These are phyloP conservation scores for Nepenthes mirabilis DNA, from an alignment of 148 eudicot species.

Conservation along the genomic window DNA sequence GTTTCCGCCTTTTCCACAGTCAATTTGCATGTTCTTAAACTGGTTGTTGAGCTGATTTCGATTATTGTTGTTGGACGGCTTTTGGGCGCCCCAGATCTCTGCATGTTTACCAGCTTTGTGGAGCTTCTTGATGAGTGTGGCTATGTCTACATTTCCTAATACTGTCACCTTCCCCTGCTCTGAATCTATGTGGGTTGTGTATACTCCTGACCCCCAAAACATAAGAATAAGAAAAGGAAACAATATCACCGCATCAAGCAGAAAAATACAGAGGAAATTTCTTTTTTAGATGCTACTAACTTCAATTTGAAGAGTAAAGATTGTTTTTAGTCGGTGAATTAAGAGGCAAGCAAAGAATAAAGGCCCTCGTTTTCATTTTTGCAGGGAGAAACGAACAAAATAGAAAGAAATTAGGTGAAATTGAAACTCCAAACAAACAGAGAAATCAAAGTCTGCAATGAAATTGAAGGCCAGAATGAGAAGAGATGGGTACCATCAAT, in stretches of 20 bases:
- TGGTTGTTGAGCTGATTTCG: constrained; percentile 13
- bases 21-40: constrained; percentile 13
- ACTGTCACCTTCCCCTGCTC: constrained; percentile 67
- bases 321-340: background rate
- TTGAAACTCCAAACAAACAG: background rate
- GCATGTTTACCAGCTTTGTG: constrained; percentile 59
- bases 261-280: background rate
- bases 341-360: constrained; percentile 15
- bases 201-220: constrained; percentile 37
- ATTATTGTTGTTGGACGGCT: constrained; percentile 16
- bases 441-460: background rate
- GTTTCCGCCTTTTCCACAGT: constrained; percentile 9
- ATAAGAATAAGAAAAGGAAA: background rate
- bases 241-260: background rate
- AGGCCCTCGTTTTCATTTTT: background rate
- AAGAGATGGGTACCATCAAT: constrained; percentile 55
- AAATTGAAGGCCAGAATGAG: background rate
- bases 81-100: constrained; percentile 40
- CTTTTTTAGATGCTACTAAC: too few relatives aligned
- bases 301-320: too few relatives aligned
- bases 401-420: too few relatives aligned
- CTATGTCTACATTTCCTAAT: constrained; percentile 43
- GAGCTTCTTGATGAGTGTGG: constrained; percentile 55
- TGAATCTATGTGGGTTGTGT: constrained; percentile 48
- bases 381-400: too few relatives aligned